phyloP scores from a whole-genome alignment of 257 asterid species.

The Apocynum venetum region DNA sequence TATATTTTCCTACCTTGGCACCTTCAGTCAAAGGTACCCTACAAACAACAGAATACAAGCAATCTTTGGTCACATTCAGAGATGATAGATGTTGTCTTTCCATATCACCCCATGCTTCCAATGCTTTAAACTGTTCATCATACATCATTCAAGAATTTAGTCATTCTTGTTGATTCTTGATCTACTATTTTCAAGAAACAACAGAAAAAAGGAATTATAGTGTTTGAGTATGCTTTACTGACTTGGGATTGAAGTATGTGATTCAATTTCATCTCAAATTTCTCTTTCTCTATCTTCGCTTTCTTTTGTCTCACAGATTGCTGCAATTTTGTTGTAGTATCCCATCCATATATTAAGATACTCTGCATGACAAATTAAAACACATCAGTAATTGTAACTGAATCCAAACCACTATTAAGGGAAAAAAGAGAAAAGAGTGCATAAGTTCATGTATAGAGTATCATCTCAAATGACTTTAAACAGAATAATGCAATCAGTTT shows the following conservation, averaged over 20 bases:
- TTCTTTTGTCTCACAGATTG: slow-evolving; percentile 55
- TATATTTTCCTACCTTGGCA: slow-evolving; percentile 44
- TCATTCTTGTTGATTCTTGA: not conserved
- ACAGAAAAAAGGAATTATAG: not conserved
- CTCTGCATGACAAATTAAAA: slow-evolving; percentile 32
- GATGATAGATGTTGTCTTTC: slow-evolving; percentile 57
- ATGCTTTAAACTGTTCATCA: slow-evolving; percentile 43
- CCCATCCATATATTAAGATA: slow-evolving; percentile 37
- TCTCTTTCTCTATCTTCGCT: slow-evolving; percentile 55
- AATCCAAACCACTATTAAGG: not conserved
- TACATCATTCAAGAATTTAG: not conserved
- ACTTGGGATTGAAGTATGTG: slow-evolving; percentile 56
- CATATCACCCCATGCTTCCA: slow-evolving; percentile 59
- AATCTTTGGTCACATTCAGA: slow-evolving; percentile 46
- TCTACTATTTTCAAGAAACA: not conserved
- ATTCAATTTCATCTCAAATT: slow-evolving; percentile 52
- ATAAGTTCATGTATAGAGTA: not conserved
- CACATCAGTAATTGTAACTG: not conserved
- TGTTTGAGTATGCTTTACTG: slow-evolving; percentile 10
- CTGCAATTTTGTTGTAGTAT: slow-evolving; percentile 36
- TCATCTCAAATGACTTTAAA: not conserved
- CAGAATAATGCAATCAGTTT: not conserved
- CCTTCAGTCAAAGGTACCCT: slow-evolving; percentile 75
- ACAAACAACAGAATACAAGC: slow-evolving; percentile 59
- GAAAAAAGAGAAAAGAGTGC: not conserved